Evolutionary conservation across 345 rosid genomes (phyloP), one percentile per base, ranked within the genome.

Genomic region (Mangifera indica): DNA sequence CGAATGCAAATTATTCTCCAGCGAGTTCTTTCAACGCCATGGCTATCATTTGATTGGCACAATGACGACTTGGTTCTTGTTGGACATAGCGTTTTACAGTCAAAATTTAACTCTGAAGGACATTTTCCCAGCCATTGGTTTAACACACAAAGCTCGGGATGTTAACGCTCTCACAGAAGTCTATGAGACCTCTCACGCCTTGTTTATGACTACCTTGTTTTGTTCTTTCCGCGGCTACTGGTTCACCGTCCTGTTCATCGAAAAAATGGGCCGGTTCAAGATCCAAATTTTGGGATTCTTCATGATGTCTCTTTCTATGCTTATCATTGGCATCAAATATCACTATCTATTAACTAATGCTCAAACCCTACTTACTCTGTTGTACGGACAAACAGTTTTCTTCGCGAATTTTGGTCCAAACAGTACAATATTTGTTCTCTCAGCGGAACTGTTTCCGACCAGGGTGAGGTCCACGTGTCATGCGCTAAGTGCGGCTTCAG

Each of bases 361-460:
- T n/a, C n/a, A n/a, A n/a, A n/a, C n/a, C n/a, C n/a, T n/a, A n/a
- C n/a, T n/a, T n/a, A n/a, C n/a, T n/a, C n/a, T n/a, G 3, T 17
- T 83, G 0, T 86, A 84, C 8, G 89, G 82, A 24, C 44, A 81
- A 0, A 82, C 90, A 0, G 83, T 86, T 68, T 86, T 88, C 83
- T 88, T 86, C 6, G 87, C 92, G 0, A 88, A 88, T 60, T 86
- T 88, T 13, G 93, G 93, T 0, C 89, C 89, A 0, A 88, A 88
- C 37, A 82, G 83, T 55, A 88, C 87, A 0, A 86, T 89, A 0
- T 85, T 88, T 24, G 85, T 88, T n/a, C 79, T 86, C 13, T 85
- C 89, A 0, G 93, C 90, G 0, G 87, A 85, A 81, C 70, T 88
- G 32, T 86, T 86, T 61, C 93, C 93, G 0, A 85, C 93, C 0